Evolutionary conservation across 2,329 filamentous ascomycete species (phyloP).

Genomic region (Blastomyces parvus): DNA sequence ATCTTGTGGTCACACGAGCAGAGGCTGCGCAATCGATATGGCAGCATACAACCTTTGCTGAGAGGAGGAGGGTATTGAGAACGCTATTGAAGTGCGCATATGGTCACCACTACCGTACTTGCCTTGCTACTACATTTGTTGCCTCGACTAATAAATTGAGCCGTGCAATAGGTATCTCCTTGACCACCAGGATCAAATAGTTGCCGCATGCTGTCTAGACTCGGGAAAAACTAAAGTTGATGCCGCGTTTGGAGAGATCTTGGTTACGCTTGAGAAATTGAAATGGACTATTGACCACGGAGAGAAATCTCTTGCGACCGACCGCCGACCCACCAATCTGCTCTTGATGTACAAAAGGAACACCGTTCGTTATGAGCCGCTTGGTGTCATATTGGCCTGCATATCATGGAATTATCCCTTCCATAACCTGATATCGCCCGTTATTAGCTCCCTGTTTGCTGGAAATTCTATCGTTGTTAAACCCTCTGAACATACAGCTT

Average conservation of each 20-base stretch:
- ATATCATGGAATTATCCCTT: slow-evolving; percentile 98
- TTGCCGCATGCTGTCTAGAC: slow-evolving; percentile 75
- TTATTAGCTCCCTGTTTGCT: slow-evolving; percentile 82
- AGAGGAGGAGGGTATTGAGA: slow-evolving; percentile 68
- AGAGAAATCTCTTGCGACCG: slow-evolving; percentile 65
- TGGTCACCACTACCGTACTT: not conserved
- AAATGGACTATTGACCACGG: slow-evolving; percentile 90
- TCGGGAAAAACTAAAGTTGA: slow-evolving; percentile 96
- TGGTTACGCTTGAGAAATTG: slow-evolving; percentile 88
- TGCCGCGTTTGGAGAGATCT: slow-evolving; percentile 84
- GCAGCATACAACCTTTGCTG: slow-evolving; percentile 64
- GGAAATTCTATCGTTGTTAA: slow-evolving; percentile 92
- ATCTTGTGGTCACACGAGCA: slow-evolving; percentile 65
- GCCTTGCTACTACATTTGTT: not conserved
- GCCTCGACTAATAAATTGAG: not conserved
- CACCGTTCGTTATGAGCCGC: slow-evolving; percentile 77
- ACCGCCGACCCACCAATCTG: slow-evolving; percentile 71
- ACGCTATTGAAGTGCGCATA: slow-evolving; percentile 57
- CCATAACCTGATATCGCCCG: slow-evolving; percentile 85
- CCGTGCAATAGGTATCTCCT: slow-evolving; percentile 55
- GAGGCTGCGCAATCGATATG: slow-evolving; percentile 66
- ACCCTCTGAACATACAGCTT: slow-evolving; percentile 89
- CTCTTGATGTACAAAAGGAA: slow-evolving; percentile 96
- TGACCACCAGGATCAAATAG: slow-evolving; percentile 81
- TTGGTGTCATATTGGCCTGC: slow-evolving; percentile 84